Evolutionary conservation across 305 asterid species (phyloP).

Genomic region (Caryopteris hybrid): DNA sequence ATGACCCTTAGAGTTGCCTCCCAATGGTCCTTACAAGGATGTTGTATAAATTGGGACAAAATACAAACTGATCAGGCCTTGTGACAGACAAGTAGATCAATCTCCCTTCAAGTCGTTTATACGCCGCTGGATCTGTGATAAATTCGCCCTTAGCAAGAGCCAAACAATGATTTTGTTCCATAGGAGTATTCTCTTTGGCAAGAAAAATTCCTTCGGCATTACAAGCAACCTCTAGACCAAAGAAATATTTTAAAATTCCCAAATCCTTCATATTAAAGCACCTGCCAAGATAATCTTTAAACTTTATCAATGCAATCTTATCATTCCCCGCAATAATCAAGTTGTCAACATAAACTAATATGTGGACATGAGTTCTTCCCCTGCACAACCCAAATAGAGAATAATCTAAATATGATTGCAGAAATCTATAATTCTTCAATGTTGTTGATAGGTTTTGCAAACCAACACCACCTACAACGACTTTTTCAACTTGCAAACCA

Average conservation of each 20-base stretch:
- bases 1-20: neutral
- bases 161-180: neutral
- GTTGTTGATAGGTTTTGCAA: neutral
- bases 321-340: neutral
- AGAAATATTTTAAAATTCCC: no score
- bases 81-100: slow-evolving; percentile 7
- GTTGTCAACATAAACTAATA: slow-evolving; percentile 14
- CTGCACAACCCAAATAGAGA: neutral
- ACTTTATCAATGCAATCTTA: neutral
- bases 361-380: neutral
- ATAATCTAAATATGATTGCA: neutral
- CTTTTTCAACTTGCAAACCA: neutral
- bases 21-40: neutral
- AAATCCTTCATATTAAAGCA: no score
- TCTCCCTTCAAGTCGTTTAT: slow-evolving; percentile 2
- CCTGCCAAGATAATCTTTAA: neutral
- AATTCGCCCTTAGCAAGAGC: neutral
- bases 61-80: neutral
- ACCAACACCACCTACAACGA: slow-evolving; percentile 21
- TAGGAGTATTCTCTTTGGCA: neutral
- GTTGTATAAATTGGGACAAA: slow-evolving; percentile 2
- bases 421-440: neutral
- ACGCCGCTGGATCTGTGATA: neutral
- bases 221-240: neutral
- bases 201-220: neutral